These are phyloP conservation scores for Claviceps spartinae DNA, from an alignment of 2,329 filamentous ascomycete species.

Conservation along the genomic window DNA sequence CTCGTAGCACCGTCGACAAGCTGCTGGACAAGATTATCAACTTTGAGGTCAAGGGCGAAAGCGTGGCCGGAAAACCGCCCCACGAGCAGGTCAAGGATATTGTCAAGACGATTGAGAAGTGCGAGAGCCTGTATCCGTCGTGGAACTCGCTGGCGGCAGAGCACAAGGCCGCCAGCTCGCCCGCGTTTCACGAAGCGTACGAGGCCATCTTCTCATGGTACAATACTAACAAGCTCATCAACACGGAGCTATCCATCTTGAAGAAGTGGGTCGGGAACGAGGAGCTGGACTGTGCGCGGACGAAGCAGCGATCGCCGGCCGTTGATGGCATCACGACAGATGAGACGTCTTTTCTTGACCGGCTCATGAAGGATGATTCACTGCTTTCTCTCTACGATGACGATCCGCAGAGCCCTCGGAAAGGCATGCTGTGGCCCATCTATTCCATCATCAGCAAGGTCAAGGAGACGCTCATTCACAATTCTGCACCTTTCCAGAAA, in stretches of 20 bases:
- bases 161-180: constrained; percentile 64
- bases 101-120: constrained; percentile 79
- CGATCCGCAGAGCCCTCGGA: constrained; percentile 29
- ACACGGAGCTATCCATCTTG: constrained; percentile 79
- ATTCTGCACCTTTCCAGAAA: constrained; percentile 71
- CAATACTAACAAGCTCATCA: constrained; percentile 93
- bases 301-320: constrained; percentile 51
- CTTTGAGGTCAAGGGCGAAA: constrained; percentile 89
- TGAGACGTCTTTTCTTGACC: constrained; percentile 85
- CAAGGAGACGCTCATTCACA: constrained; percentile 78
- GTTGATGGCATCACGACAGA: constrained; percentile 61
- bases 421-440: constrained; percentile 75
- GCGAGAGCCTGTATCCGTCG: constrained; percentile 75
- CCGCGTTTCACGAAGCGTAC: constrained; percentile 66
- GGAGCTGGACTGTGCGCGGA: constrained; percentile 78
- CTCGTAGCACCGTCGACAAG: constrained; percentile 57
- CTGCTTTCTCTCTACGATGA: constrained; percentile 83
- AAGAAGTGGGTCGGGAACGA: constrained; percentile 96
- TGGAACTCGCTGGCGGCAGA: constrained; percentile 58
- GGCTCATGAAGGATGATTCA: constrained; percentile 89
- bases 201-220: constrained; percentile 90
- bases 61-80: constrained; percentile 77
- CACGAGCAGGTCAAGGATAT: constrained; percentile 82
- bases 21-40: constrained; percentile 77
- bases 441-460: constrained; percentile 83